Evolutionary conservation across 139 green algal genomes (phyloP), one percentile per base, ranked within the genome.

Genomic region (Coelastrella sp.): DNA sequence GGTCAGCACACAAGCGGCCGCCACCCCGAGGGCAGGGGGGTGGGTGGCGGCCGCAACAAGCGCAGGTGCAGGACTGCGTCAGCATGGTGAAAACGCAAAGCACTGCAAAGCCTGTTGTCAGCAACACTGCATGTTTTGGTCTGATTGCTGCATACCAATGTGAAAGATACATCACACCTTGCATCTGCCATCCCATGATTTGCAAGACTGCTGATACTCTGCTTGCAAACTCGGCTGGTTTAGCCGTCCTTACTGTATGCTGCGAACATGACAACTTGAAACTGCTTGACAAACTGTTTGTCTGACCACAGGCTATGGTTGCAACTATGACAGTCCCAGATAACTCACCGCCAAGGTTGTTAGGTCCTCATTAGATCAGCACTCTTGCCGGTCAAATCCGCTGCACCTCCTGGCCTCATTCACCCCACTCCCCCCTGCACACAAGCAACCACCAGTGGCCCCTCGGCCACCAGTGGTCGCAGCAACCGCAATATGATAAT

Each of bases 361-460:
- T 47, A 47, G 32, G 61, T 71, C 8, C 11, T 71, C 61, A 71
- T 13, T 2, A 19, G 11, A 71, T 19, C 61, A 71, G 10, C 61
- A 71, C 61, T 71, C 10, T 10, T 13, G 11, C 61, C 11, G 16
- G 14, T 76, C 14, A 32, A 6, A 76, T 14, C 16, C 22, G 16
- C 8, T 75, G 14, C 16, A 10, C 14, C 17, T 76, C 16, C 68
- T 32, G 68, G 14, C 7, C 68, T 8, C 14, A 5, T 76, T n/a
- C 61, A 19, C 17, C 68, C 3, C 5, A 6, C 22, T 5, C 16
- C 7, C 68, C 68, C 68, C 2, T 4, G 8, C 14, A 47, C 68
- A 76, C 68, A 76, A 85, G 79, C 79, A 85, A 73, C 79, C 79
- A 85, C 79, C 79, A 85, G 79, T 64, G 61, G 79, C 79, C n/a